Evolutionary conservation across 2,329 filamentous ascomycete species (phyloP).

Genomic region (Monosporascus cannonballus): DNA sequence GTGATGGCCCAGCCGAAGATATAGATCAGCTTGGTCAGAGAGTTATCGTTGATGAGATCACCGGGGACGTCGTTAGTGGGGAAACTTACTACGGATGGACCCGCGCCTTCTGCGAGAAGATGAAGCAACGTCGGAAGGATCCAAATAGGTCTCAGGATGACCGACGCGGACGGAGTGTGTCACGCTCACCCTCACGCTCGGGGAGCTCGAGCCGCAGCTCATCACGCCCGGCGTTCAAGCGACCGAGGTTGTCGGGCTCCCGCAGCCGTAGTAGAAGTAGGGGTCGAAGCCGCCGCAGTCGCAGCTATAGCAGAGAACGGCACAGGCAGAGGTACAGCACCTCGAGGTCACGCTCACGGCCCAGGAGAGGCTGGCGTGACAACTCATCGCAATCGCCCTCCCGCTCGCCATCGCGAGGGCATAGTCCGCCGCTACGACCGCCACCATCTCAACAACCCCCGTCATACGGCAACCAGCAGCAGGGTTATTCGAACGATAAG

Average conservation of each 20-base stretch:
- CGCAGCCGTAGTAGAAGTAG: conserved; percentile 25
- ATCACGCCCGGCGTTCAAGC: conserved; percentile 32
- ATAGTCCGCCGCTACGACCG: conserved; percentile 5
- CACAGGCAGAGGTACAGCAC: conserved; percentile 20
- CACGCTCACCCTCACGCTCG: conserved; percentile 30
- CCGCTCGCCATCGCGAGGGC: conserved; percentile 11
- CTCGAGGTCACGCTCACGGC: conserved; percentile 25
- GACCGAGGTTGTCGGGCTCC: conserved; percentile 32
- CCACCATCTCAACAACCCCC: neutral
- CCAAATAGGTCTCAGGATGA: conserved; percentile 14
- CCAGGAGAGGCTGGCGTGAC: conserved; percentile 14
- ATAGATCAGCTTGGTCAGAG: conserved; percentile 72
- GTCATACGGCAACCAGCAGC: conserved; percentile 6
- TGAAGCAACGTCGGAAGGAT: conserved; percentile 53
- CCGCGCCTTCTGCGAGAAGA: conserved; percentile 69
- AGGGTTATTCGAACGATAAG: conserved; percentile 7
- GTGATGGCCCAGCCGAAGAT: conserved; percentile 47
- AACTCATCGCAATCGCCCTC: conserved; percentile 9
- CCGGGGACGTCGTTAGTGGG: conserved; percentile 56
- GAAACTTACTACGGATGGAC: conserved; percentile 91
- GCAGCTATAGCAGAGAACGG: conserved; percentile 19
- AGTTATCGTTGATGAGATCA: conserved; percentile 59
- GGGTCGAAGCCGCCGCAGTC: conserved; percentile 22
- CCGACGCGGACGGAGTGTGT: conserved; percentile 21
- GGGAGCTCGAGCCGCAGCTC: conserved; percentile 29